Evolutionary conservation across 2,329 filamentous ascomycete species (phyloP).

Genomic region (Aspergillus terreus): DNA sequence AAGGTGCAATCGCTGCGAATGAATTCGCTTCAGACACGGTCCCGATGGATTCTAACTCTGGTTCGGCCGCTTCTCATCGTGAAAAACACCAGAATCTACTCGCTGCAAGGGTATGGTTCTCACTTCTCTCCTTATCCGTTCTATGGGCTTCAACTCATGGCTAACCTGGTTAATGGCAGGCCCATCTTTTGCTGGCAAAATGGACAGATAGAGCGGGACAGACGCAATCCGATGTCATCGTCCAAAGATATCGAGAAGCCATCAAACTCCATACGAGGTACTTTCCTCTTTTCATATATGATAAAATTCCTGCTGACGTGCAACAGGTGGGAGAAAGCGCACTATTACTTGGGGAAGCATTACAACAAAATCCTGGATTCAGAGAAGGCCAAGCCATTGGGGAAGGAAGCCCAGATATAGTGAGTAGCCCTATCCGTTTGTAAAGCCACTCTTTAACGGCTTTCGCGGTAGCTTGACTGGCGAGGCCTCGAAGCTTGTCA

Average conservation of each 20-base stretch:
- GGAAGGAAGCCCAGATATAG: slow-evolving; percentile 73
- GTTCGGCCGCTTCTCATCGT: slow-evolving; percentile 36
- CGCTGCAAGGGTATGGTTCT: slow-evolving; percentile 37
- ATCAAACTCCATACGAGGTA: slow-evolving; percentile 41
- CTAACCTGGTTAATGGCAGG: slow-evolving; percentile 44
- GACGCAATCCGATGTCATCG: slow-evolving; percentile 75
- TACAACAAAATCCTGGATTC: slow-evolving; percentile 95
- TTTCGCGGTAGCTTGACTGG: slow-evolving; percentile 58
- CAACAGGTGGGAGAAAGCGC: slow-evolving; percentile 86
- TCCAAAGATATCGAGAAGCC: slow-evolving; percentile 78
- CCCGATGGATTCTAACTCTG: slow-evolving; percentile 30
- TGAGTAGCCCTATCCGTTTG: slow-evolving; percentile 19
- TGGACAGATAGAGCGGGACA: slow-evolving; percentile 97
- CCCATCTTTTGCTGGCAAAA: slow-evolving; percentile 85
- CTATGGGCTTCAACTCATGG: background rate
- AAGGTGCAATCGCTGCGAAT: slow-evolving; percentile 78
- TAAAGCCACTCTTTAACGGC: slow-evolving; percentile 6
- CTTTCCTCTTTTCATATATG: background rate
- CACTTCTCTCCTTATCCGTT: background rate
- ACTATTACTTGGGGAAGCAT: slow-evolving; percentile 94
- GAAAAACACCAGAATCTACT: slow-evolving; percentile 51
- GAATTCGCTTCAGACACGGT: slow-evolving; percentile 59
- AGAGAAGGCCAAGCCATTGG: slow-evolving; percentile 70
- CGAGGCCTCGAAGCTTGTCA: slow-evolving; percentile 80
- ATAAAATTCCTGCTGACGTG: slow-evolving; percentile 3